These are phyloP conservation scores for Amanita rimosa DNA, from an alignment of 768 basidiomycete species.

Conservation along the genomic window DNA sequence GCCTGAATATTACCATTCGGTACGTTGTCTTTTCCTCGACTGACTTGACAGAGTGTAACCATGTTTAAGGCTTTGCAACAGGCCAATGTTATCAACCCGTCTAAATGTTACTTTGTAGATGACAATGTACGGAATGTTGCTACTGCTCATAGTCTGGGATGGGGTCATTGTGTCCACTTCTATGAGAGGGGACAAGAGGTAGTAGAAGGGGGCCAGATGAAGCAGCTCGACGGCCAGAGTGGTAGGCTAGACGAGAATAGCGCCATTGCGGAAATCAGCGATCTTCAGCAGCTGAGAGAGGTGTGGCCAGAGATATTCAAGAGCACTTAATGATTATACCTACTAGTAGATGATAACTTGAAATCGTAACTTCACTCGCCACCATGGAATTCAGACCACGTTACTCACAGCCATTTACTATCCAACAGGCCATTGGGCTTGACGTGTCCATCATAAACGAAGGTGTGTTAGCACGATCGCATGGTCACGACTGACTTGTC, in stretches of 20 bases:
- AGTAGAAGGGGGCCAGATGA: conserved; percentile 51
- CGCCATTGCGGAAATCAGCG: conserved; percentile 39
- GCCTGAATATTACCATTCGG: conserved; percentile 54
- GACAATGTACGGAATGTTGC: conserved; percentile 63
- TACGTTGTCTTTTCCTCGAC: conserved; percentile 13
- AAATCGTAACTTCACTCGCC: too few relatives aligned
- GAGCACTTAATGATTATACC: conserved; percentile 4
- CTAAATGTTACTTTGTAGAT: conserved; percentile 71
- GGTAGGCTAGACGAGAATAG: conserved; percentile 21
- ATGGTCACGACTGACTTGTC: neutral
- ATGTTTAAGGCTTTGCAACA: conserved; percentile 47
- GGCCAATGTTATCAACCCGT: conserved; percentile 51
- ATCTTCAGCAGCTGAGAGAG: conserved; percentile 54
- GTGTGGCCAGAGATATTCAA: conserved; percentile 75
- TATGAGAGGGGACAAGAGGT: conserved; percentile 54
- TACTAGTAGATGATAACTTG: too few relatives aligned
- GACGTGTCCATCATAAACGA: conserved; percentile 60
- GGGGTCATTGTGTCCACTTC: conserved; percentile 70
- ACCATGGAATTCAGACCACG: conserved; percentile 48
- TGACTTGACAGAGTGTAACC: conserved; percentile 3
- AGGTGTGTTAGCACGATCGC: conserved; percentile 30
- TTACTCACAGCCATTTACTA: conserved; percentile 66
- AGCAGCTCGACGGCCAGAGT: conserved; percentile 30
- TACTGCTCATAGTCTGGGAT: conserved; percentile 53
- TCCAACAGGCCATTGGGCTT: conserved; percentile 49